Evolutionary conservation across 345 rosid species (phyloP).

Genomic region (Eucalyptus erythrocorys): DNA sequence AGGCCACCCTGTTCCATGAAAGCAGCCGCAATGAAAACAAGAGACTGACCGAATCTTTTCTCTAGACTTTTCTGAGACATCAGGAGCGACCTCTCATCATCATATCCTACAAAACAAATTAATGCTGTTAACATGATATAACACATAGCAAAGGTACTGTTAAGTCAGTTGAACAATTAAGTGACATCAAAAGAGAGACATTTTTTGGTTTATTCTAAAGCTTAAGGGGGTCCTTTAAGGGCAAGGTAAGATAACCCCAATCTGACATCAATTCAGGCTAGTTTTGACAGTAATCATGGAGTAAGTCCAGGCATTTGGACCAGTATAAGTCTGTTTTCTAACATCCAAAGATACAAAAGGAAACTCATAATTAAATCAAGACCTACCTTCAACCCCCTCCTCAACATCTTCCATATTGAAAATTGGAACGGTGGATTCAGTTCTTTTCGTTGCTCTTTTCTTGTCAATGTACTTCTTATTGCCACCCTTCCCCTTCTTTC

Average conservation of each 20-base stretch:
- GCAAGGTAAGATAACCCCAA: no score
- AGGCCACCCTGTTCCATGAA: constrained; percentile 97
- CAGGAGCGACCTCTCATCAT: constrained; percentile 89
- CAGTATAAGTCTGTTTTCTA: no score
- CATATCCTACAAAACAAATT: constrained; percentile 63
- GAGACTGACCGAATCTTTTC: constrained; percentile 98
- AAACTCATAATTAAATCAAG: no score
- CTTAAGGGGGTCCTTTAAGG: no score
- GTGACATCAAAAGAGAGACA: not conserved
- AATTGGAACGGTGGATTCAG: constrained; percentile 93
- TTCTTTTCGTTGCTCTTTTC: constrained; percentile 69
- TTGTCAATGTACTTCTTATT: constrained; percentile 72
- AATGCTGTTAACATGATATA: not conserved
- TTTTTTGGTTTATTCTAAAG: no score
- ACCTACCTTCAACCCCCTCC: no score
- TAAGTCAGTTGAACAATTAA: not conserved
- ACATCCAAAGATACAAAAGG: no score
- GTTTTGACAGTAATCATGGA: no score
- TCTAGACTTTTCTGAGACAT: constrained; percentile 96
- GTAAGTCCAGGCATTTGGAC: no score
- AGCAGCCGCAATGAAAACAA: constrained; percentile 95
- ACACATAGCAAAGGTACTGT: not conserved
- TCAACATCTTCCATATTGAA: no score
- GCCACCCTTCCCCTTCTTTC: constrained; percentile 69
- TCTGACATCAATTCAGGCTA: no score